Evolutionary conservation across 345 rosid genomes (phyloP), one percentile per base, ranked within the genome.

Genomic region (Eucalyptus marginata): DNA sequence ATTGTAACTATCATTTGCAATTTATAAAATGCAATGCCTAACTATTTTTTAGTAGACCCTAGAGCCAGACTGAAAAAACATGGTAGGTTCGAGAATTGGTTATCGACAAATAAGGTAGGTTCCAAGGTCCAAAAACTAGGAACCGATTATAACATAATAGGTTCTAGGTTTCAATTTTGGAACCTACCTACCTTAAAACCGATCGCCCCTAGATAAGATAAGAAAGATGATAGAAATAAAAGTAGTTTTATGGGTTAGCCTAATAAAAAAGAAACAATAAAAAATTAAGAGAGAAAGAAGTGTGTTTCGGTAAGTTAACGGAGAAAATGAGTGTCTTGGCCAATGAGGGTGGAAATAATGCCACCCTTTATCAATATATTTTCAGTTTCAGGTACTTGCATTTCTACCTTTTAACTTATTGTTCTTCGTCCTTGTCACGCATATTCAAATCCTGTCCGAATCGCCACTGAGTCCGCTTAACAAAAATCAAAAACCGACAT

Each of bases 131-230:
- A 52, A 52, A n/a, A 52, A 52, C 0, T 52, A 4, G 2, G 10
- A 52, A 52, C 5, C 2, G 0, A 52, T 52, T 52, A 52, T 52
- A 52, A 18, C 2, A 52, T 0, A 7, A 0, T 52, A 52, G 10
- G 58, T 52, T 20, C 0, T 20, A 52, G 10, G 5, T 3, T 52
- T 3, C 0, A n/a, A 52, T 1, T 18, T 18, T 52, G 25, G 25
- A 52, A 52, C 58, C 0, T 52, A 52, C 58, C 0, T 52, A 52
- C 1, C 2, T 52, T 52, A 10, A 52, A 52, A 52, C 24, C 24
- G 0, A 52, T 52, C 10, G 7, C 10, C 4, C 24, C 2, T 52
- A 52, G 10, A 52, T 18, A 52, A 52, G 24, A 52, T 52, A 7
- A 52, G 24, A 18, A 10, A 52, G 58, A 52, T 52, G 58, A 52